Percentiles rank a stretch among this genome's conserved stretches.
These are phyloP conservation scores for Corymbia maculata DNA, from an alignment of 345 rosid genomes.

Conservation along the genomic window DNA sequence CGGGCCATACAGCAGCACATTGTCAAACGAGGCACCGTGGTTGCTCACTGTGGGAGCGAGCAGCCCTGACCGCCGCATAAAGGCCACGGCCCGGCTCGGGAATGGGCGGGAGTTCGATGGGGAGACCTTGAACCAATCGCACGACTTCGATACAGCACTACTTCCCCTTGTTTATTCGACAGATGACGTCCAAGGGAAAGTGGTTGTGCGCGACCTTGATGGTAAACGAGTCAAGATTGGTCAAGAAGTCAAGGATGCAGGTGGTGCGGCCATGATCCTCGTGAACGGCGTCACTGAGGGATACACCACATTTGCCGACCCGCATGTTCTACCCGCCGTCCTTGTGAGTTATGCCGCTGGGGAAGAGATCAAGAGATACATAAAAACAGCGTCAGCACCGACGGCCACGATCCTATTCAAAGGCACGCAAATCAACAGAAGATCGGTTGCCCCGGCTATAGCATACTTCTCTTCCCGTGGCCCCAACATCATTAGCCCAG, in stretches of 20 bases:
- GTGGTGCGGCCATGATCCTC: slow-evolving; percentile 21
- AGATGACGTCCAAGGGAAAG: slow-evolving; percentile 15
- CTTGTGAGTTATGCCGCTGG: slow-evolving; percentile 15
- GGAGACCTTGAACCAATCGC: slow-evolving; percentile 31
- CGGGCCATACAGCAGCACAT: slow-evolving; percentile 19
- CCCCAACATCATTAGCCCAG: slow-evolving; percentile 27
- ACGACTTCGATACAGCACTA: slow-evolving; percentile 3
- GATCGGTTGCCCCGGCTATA: slow-evolving; percentile 17
- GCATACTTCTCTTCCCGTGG: slow-evolving; percentile 42
- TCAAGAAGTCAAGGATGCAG: slow-evolving; percentile 19
- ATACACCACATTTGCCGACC: slow-evolving; percentile 13
- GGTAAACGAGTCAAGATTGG: slow-evolving; percentile 13
- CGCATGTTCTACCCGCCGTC: slow-evolving; percentile 10
- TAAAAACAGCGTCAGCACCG: slow-evolving; percentile 7
- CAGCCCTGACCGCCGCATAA: slow-evolving; percentile 41
- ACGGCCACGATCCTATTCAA: slow-evolving; percentile 8
- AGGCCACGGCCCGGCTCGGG: slow-evolving; percentile 32
- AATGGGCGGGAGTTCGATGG: slow-evolving; percentile 20
- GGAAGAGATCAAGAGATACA: slow-evolving; percentile 17
- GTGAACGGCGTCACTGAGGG: slow-evolving; percentile 9
- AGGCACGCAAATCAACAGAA: slow-evolving; percentile 15
- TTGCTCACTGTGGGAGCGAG: slow-evolving; percentile 58
- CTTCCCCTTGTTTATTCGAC: slow-evolving; percentile 35
- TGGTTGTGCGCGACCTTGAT: slow-evolving; percentile 22
- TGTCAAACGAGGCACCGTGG: slow-evolving; percentile 55